Conservation (phyloP, 345 rosid species). For the Populus tremula region DNA sequence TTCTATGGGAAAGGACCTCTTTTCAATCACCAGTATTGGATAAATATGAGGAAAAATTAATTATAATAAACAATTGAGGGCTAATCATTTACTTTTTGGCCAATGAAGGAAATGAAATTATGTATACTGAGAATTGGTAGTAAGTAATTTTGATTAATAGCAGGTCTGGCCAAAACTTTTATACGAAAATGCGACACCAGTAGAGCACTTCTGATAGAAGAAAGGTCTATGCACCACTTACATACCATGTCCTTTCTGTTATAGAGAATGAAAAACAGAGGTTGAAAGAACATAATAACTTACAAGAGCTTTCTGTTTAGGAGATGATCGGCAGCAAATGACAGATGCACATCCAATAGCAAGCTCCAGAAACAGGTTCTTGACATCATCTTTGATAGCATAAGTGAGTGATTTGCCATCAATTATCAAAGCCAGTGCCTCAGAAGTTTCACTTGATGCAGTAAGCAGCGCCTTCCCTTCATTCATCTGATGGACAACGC, state of each 20-base stretch:
- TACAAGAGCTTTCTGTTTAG: conserved; percentile 95
- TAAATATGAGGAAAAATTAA: neutral
- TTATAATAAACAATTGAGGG: neutral
- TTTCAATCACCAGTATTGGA: neutral
- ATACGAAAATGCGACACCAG: neutral
- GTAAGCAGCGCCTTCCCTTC: conserved; percentile 52
- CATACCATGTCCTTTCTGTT: neutral
- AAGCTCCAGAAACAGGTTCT: conserved; percentile 73
- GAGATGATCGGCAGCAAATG: conserved; percentile 95
- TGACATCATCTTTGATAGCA: conserved; percentile 73
- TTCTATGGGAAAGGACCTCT: too few relatives aligned
- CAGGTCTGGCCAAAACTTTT: neutral
- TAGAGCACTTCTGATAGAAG: neutral
- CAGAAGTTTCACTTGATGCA: conserved; percentile 46
- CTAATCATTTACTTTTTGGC: neutral
- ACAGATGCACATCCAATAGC: conserved; percentile 89
- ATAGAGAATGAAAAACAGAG: neutral
- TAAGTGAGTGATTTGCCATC: conserved; percentile 82
- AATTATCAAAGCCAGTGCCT: conserved; percentile 80
- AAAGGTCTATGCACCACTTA: neutral
- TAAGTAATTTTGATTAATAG: too few relatives aligned
- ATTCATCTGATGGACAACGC: conserved; percentile 54
- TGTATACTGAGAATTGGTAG: too few relatives aligned
- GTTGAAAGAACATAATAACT: conserved; percentile 13
- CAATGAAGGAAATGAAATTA: neutral